Evolutionary conservation across 2,329 filamentous ascomycete genomes (phyloP).

Genomic region (Aspergillus vadensis): DNA sequence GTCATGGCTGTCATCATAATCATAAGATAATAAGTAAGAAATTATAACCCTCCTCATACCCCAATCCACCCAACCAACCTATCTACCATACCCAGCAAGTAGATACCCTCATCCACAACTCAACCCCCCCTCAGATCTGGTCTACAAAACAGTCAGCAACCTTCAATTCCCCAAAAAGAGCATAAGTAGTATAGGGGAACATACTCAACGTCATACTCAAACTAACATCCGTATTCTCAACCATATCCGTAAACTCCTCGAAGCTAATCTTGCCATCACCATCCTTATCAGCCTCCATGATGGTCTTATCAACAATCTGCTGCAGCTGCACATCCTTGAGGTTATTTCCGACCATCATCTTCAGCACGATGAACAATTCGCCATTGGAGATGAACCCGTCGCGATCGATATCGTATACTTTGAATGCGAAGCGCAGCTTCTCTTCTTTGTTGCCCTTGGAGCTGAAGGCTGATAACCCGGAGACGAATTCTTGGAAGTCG

Average conservation of each 20-base stretch:
- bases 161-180: no score
- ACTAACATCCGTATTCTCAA: slow-evolving; percentile 81
- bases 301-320: slow-evolving; percentile 99
- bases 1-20: not conserved
- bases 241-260: slow-evolving; percentile 98
- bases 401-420: slow-evolving; percentile 98
- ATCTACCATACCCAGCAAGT: not conserved
- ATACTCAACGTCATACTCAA: slow-evolving; percentile 69
- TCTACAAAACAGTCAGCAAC: not conserved
- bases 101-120: not conserved
- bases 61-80: not conserved
- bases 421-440: slow-evolving; percentile 96
- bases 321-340: slow-evolving; percentile 98
- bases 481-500: slow-evolving; percentile 98
- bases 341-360: slow-evolving; percentile 99
- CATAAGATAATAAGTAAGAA: not conserved
- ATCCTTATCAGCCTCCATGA: slow-evolving; percentile 98
- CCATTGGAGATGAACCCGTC: slow-evolving; percentile 99
- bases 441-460: slow-evolving; percentile 99
- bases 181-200: slow-evolving; percentile 22
- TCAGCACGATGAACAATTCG: slow-evolving; percentile 97
- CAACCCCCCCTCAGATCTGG: not conserved
- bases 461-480: slow-evolving; percentile 90
- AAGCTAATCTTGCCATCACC: slow-evolving; percentile 98
- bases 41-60: not conserved